Conservation (phyloP, 2,329 filamentous ascomycete genomes). For the Chaetoscypha palmicola region DNA sequence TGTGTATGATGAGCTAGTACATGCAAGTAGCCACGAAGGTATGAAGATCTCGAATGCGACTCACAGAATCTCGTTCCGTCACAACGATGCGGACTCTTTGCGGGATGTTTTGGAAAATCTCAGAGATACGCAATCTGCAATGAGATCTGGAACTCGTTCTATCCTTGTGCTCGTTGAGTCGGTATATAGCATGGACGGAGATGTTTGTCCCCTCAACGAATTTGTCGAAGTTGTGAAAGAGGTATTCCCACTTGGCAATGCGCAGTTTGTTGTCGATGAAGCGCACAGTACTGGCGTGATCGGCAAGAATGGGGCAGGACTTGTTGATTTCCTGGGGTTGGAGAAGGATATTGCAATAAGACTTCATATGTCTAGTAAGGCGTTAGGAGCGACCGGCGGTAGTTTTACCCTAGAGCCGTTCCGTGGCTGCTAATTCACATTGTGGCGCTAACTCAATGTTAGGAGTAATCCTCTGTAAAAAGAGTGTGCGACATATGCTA, state of each 20-base stretch:
- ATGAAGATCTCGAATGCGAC: conserved; percentile 49
- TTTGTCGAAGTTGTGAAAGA: conserved; percentile 31
- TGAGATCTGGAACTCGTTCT: conserved; percentile 25
- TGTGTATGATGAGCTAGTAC: conserved; percentile 57
- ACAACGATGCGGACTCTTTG: conserved; percentile 36
- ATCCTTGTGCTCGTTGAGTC: conserved; percentile 35
- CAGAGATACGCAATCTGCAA: conserved; percentile 21
- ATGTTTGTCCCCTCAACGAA: conserved; percentile 33
- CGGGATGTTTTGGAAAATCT: neutral
- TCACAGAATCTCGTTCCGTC: conserved; percentile 36
- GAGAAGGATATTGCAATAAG: conserved; percentile 42
- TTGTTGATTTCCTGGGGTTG: conserved; percentile 41
- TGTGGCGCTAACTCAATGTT: neutral
- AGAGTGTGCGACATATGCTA: neutral
- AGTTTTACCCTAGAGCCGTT: conserved; percentile 25
- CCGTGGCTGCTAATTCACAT: too few relatives aligned
- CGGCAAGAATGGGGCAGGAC: conserved; percentile 39
- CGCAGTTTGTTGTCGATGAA: conserved; percentile 46
- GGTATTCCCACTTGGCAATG: conserved; percentile 32
- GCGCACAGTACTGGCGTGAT: conserved; percentile 44
- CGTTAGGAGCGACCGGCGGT: conserved; percentile 34
- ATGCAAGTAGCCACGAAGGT: conserved; percentile 58
- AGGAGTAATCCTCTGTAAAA: neutral
- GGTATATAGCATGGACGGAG: conserved; percentile 40
- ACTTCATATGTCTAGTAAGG: conserved; percentile 47